Percentiles rank a stretch among this genome's conserved stretches.
phyloP scores from a whole-genome alignment of 495 filamentous ascomycete genomes.

The Aspergillus leporis region DNA sequence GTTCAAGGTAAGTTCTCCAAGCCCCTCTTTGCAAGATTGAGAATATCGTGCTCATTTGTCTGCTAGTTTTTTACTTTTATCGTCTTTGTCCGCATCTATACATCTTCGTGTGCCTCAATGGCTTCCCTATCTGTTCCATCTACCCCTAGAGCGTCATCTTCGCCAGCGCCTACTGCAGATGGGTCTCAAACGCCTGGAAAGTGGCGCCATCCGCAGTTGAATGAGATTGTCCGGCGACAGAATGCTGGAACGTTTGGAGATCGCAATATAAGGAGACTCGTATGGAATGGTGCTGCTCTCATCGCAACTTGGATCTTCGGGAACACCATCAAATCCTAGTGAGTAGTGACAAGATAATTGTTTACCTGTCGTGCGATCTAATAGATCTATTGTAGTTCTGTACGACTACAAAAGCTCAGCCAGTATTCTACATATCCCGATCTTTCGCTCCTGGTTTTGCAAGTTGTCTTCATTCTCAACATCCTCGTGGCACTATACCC shows the following conservation, averaged over 20 bases:
- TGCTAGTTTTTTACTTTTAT: constrained; percentile 4
- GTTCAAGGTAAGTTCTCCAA: constrained; percentile 19
- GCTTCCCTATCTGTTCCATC: constrained; percentile 49
- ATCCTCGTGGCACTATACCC: constrained; percentile 65
- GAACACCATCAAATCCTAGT: constrained; percentile 39
- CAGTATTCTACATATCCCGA: constrained; percentile 35
- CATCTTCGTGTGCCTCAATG: constrained; percentile 26
- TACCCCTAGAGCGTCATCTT: constrained; percentile 60
- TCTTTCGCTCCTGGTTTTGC: constrained; percentile 47
- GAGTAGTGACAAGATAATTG: constrained; percentile 18
- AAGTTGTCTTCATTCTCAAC: constrained; percentile 64
- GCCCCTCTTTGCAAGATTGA: neutral
- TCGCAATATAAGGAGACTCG: constrained; percentile 62
- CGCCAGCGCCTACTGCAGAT: constrained; percentile 44
- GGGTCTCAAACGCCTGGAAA: constrained; percentile 67
- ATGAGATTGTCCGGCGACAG: constrained; percentile 75
- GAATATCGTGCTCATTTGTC: constrained; percentile 1
- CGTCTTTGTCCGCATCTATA: constrained; percentile 1
- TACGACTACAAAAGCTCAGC: constrained; percentile 23
- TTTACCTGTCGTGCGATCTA: constrained; percentile 4
- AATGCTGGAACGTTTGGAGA: constrained; percentile 72
- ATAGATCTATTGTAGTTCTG: constrained; percentile 18
- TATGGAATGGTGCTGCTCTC: constrained; percentile 62
- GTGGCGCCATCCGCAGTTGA: constrained; percentile 82
- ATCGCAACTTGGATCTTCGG: constrained; percentile 44